Base-by-base conservation (phyloP, 768 basidiomycete species). In the Podaxis sp. region DNA sequence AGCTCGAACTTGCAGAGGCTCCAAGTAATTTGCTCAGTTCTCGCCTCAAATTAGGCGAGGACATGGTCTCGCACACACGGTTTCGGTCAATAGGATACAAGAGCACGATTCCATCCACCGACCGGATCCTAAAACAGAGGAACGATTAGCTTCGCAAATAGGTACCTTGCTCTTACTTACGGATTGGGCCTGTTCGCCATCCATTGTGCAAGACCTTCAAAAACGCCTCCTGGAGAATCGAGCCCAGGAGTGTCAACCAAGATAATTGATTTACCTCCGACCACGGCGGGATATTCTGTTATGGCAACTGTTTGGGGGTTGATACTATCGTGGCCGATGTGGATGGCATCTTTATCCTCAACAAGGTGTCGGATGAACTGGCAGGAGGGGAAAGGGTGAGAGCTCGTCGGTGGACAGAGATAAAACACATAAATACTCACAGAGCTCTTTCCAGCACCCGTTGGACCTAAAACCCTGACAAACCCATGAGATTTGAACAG, bases 241-340 rank as follows among this genome's bases (percentile, higher is more conserved):
- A 59, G 22, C 4, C 57, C 49, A 15, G 57, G 57, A 6, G 57
- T 50, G 24, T 59, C 57, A 15, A 59, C 49, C 19, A 59, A 22
- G 17, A 25, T 38, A 36, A 51, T 17, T 6, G 33, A 36, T 25
- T 59, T 22, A 24, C 36, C 33, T 8, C 25, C 49, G 19, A 59
- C 19, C 33, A n/a, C 22, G 33, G 38, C 47, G 15, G 33, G 24
- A 19, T 59, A 51, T 40, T 50, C 47, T 9, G 12, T 19, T 33
- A 59, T 13, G 11, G 27, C 0, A 12, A 25, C n/a, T 15, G 49
- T 59, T 19, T 40, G n/a, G 13, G 57, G 49, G 7, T n/a, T 24
- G 29, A 59, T 29, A 25, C 36, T 15, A 3, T 5, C 8, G 24
- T 50, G 12, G 24, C 25, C 49, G 19, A n/a, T 27, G 12, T 12